A percentile compares a stretch with the other conserved stretches of the same genome.
Conservation (phyloP, 2,329 filamentous ascomycete genomes). For the Sodiomyces alkalinus region DNA sequence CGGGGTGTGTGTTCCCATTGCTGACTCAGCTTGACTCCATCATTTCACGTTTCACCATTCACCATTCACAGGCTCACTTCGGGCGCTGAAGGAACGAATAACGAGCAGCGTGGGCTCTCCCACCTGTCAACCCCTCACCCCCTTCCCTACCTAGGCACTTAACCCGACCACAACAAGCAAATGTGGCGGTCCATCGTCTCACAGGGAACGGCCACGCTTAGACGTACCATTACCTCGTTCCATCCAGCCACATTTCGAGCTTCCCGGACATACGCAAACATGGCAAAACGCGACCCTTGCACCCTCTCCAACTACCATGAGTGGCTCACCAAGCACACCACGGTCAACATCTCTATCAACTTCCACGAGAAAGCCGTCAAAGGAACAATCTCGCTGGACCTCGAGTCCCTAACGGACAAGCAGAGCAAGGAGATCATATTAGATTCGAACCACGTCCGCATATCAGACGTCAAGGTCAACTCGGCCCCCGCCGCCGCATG, state of each 20-base stretch:
- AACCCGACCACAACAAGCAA: not conserved
- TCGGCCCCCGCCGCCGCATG: conserved; percentile 46
- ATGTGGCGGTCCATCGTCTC: conserved; percentile 7
- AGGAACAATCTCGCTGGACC: conserved; percentile 60
- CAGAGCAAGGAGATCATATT: conserved; percentile 66
- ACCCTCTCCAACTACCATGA: conserved; percentile 85
- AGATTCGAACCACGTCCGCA: conserved; percentile 72
- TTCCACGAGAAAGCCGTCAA: conserved; percentile 66
- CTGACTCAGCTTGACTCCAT: too few species aligned
- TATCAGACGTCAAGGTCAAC: conserved; percentile 57
- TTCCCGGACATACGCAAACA: conserved; percentile 10
- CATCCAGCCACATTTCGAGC: not conserved
- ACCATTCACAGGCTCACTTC: too few species aligned
- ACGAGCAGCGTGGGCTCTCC: too few species aligned
- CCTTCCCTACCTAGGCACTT: too few species aligned
- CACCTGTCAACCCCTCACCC: too few species aligned
- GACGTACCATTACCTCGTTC: conserved; percentile 3
- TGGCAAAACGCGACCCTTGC: conserved; percentile 58
- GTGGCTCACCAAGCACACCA: conserved; percentile 74
- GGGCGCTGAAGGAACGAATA: too few species aligned
- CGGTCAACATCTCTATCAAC: conserved; percentile 66
- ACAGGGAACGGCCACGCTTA: conserved; percentile 6
- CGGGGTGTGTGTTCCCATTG: too few species aligned
- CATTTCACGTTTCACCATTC: too few species aligned
- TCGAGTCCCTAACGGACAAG: conserved; percentile 63